These are phyloP conservation scores for Haberlea rhodopensis DNA, from an alignment of 257 asterid genomes.

Conservation along the genomic window DNA sequence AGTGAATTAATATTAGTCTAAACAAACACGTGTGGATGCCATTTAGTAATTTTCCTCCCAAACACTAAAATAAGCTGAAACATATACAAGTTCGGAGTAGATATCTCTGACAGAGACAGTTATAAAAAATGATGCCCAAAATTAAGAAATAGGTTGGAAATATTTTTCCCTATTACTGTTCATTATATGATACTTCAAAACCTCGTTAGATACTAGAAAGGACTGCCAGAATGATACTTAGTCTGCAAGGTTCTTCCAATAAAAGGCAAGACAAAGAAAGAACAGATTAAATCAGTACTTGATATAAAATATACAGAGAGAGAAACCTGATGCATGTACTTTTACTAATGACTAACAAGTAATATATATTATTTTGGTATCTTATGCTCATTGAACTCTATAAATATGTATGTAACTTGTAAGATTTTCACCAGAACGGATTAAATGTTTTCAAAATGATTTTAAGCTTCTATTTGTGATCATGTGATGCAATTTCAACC, in stretches of 20 bases:
- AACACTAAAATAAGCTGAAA: constrained; percentile 14
- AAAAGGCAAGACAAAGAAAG: constrained; percentile 1
- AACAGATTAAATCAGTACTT: background rate
- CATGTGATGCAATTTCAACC: too few species aligned
- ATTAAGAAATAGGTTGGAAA: constrained; percentile 8
- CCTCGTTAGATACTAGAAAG: constrained; percentile 12
- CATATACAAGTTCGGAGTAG: constrained; percentile 6
- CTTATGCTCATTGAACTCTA: too few species aligned
- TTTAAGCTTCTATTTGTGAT: too few species aligned
- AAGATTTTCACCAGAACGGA: too few species aligned
- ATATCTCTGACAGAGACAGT: background rate
- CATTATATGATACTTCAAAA: constrained; percentile 9
- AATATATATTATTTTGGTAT: too few species aligned
- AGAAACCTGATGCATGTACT: background rate
- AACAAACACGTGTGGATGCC: constrained; percentile 17
- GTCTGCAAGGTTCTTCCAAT: background rate
- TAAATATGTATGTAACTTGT: too few species aligned
- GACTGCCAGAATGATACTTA: background rate
- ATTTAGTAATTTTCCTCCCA: background rate
- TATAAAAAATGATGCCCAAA: background rate
- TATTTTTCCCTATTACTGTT: background rate
- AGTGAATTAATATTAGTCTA: constrained; percentile 28
- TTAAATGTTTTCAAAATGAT: too few species aligned
- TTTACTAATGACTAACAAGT: background rate
- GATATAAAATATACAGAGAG: background rate